These are phyloP conservation scores for Pythium rhizo-oryzae DNA, from an alignment of 352 stramenopile genomes.

Conservation along the genomic window DNA sequence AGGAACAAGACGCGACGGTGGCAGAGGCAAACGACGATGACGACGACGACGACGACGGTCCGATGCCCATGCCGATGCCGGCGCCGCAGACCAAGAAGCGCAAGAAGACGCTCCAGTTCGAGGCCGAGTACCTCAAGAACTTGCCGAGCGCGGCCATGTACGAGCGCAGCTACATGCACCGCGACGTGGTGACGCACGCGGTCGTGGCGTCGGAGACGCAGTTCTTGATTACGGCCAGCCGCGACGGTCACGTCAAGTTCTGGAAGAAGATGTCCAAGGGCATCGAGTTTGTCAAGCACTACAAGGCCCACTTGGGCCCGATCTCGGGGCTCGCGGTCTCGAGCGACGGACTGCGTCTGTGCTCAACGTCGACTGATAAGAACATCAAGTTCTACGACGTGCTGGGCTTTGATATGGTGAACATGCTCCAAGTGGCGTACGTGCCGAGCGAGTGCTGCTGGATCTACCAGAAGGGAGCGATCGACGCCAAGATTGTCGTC, in stretches of 20 bases:
- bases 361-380: conserved; percentile 88
- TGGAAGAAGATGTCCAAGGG: conserved; percentile 97
- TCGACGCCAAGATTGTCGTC: conserved; percentile 77
- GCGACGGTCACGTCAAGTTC: conserved; percentile 99
- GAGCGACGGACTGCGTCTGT: conserved; percentile 82
- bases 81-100: conserved; percentile 31
- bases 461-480: conserved; percentile 62
- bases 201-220: conserved; percentile 91
- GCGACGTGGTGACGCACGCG: conserved; percentile 93
- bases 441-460: conserved; percentile 75
- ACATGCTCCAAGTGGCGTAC: conserved; percentile 92
- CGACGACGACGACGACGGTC: conserved; percentile 42
- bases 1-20: background rate
- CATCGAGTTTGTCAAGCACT: conserved; percentile 99
- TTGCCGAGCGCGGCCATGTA: conserved; percentile 93
- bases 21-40: conserved; percentile 42
- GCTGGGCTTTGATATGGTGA: conserved; percentile 97
- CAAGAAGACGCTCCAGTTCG: conserved; percentile 66
- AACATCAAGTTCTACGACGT: conserved; percentile 99
- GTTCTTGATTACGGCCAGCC: conserved; percentile 96
- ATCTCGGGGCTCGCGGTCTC: conserved; percentile 89
- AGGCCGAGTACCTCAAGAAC: conserved; percentile 76
- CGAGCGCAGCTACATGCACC: conserved; percentile 98
- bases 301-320: conserved; percentile 94
- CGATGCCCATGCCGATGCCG: conserved; percentile 58